Conservation (phyloP, 306 rosid genomes). For the Malus fusca region DNA sequence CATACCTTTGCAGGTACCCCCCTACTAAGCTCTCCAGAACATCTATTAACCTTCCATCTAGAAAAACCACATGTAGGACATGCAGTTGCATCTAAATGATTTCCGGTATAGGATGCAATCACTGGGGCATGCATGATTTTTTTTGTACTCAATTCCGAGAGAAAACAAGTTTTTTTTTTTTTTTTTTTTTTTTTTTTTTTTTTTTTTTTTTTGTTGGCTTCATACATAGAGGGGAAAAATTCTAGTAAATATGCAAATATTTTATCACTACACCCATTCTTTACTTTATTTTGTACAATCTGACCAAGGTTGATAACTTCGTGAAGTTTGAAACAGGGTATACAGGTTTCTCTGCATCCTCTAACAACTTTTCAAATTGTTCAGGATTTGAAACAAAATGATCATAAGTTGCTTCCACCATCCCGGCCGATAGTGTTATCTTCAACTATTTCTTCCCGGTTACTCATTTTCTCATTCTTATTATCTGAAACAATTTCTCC, state of each 20-base stretch:
- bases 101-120: neutral
- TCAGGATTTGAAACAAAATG: neutral
- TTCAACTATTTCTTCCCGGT: neutral
- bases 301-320: too few species aligned
- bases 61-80: neutral
- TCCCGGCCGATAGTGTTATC: neutral
- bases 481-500: neutral
- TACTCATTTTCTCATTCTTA: too few species aligned
- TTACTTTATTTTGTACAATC: too few species aligned
- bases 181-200: too few species aligned
- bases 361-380: neutral
- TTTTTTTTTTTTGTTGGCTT: neutral
- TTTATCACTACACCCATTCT: too few species aligned
- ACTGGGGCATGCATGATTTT: neutral
- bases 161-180: too few species aligned
- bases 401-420: neutral
- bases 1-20: neutral
- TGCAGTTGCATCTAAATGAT: neutral
- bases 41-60: neutral
- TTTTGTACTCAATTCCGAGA: neutral
- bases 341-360: neutral
- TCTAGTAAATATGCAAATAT: too few species aligned
- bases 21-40: neutral
- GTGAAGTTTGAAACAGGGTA: too few species aligned
- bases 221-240: neutral